Conservation (phyloP, 345 rosid species). For the Euphorbia lathyris region DNA sequence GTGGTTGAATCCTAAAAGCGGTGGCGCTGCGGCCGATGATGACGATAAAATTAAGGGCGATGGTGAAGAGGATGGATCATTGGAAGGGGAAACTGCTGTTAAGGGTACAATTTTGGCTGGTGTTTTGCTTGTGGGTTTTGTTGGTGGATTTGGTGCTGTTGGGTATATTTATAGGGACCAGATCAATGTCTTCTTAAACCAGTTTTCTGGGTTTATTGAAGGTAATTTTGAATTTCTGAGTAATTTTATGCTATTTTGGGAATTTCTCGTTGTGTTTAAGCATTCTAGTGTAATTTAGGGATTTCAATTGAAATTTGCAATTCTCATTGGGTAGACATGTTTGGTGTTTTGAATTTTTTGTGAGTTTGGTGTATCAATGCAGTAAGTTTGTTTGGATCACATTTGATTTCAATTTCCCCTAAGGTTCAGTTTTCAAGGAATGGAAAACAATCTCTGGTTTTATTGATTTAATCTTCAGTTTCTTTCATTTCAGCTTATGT, state of each 20-base stretch:
- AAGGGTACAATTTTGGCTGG: slow-evolving; percentile 87
- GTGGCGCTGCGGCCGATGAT: slow-evolving; percentile 27
- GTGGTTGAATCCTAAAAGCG: slow-evolving; percentile 64
- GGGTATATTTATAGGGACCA: slow-evolving; percentile 82
- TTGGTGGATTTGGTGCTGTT: slow-evolving; percentile 74
- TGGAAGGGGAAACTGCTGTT: slow-evolving; percentile 58
- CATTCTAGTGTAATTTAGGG: neutral
- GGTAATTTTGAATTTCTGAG: slow-evolving; percentile 35
- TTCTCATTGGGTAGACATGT: neutral
- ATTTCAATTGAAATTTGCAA: neutral
- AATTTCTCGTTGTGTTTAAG: no score
- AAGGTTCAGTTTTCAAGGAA: neutral
- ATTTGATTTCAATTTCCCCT: neutral
- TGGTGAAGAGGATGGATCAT: slow-evolving; percentile 20
- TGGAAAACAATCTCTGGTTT: neutral
- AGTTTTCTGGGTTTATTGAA: slow-evolving; percentile 80
- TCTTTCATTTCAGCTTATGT: neutral
- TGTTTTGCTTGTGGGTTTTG: slow-evolving; percentile 69
- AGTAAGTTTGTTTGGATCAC: neutral
- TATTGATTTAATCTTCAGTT: neutral
- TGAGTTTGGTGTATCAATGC: neutral
- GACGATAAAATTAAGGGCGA: slow-evolving; percentile 22
- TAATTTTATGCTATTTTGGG: neutral
- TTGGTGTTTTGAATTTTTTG: neutral
- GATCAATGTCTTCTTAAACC: slow-evolving; percentile 71